phyloP scores from a whole-genome alignment of 2,329 filamentous ascomycete genomes.

The Sporothrix dimorphospora region DNA sequence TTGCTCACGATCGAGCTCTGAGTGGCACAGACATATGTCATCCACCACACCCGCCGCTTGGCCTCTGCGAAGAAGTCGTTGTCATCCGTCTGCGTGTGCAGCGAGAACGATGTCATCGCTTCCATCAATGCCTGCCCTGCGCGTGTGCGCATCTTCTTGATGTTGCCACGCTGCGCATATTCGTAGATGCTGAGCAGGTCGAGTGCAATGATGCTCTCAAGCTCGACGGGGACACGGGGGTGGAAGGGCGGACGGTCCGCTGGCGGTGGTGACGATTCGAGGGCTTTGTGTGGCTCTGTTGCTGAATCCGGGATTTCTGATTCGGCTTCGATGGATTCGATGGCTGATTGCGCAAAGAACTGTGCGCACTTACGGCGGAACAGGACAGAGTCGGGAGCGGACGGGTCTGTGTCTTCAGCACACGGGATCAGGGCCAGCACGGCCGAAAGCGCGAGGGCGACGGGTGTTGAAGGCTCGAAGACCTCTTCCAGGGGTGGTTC shows the following conservation, averaged over 20 bases:
- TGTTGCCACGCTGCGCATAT: constrained; percentile 56
- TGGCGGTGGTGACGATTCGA: constrained; percentile 39
- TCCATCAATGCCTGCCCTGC: constrained; percentile 52
- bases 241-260: constrained; percentile 48
- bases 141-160: constrained; percentile 55
- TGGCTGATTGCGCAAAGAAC: constrained; percentile 51
- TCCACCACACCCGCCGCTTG: constrained; percentile 56
- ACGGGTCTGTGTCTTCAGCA: constrained; percentile 44
- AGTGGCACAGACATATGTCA: constrained; percentile 56
- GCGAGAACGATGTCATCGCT: constrained; percentile 51
- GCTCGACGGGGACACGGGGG: constrained; percentile 47
- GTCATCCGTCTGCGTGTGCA: constrained; percentile 47
- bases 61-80: constrained; percentile 51
- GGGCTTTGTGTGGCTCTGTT: constrained; percentile 49
- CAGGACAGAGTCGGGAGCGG: constrained; percentile 45
- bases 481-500: constrained; percentile 42
- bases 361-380: constrained; percentile 54
- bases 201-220: constrained; percentile 53
- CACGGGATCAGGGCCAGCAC: constrained; percentile 53
- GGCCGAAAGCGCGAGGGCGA: constrained; percentile 52
- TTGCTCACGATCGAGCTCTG: constrained; percentile 57
- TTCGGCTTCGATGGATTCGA: constrained; percentile 54
- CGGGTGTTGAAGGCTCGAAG: constrained; percentile 48
- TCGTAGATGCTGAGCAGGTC: constrained; percentile 56
- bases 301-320: constrained; percentile 52